A percentile compares a stretch with the other conserved stretches of the same genome.
Conservation (phyloP, 1,284 basidiomycete species). For the Microbotryum lychnidis-dioicae region DNA sequence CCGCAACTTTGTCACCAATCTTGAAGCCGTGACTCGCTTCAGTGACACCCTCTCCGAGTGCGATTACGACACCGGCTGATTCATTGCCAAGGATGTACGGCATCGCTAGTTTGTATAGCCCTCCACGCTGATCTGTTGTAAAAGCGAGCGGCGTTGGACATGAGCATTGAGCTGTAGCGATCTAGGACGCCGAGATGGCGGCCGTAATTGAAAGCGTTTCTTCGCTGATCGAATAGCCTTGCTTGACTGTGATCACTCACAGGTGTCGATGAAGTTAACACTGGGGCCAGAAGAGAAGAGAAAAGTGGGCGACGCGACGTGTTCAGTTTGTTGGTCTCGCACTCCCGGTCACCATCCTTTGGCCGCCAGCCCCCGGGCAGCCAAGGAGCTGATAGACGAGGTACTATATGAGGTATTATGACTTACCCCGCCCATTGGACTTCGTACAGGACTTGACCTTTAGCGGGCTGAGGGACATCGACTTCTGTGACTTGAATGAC, state of each 20-base stretch:
- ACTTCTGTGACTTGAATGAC: slow-evolving; percentile 60
- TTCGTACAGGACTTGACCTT: slow-evolving; percentile 70
- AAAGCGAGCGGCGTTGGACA: slow-evolving; percentile 35
- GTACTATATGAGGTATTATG: too few species aligned
- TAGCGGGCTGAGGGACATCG: slow-evolving; percentile 55
- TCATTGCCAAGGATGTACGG: slow-evolving; percentile 75
- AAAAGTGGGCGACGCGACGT: too few species aligned
- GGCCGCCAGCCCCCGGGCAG: too few species aligned
- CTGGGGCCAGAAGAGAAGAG: not conserved
- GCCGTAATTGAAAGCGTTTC: too few species aligned
- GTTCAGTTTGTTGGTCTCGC: not conserved
- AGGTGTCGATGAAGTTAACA: slow-evolving; percentile 61
- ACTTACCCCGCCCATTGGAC: slow-evolving; percentile 46
- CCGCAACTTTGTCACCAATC: slow-evolving; percentile 53
- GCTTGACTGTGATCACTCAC: slow-evolving; percentile 41
- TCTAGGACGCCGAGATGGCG: too few species aligned
- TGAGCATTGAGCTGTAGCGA: too few species aligned
- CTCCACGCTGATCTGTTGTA: slow-evolving; percentile 38
- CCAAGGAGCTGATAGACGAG: too few species aligned
- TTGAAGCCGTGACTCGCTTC: slow-evolving; percentile 41
- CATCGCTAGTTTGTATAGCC: slow-evolving; percentile 49
- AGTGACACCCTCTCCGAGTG: slow-evolving; percentile 50
- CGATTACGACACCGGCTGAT: slow-evolving; percentile 62
- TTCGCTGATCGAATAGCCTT: slow-evolving; percentile 33
- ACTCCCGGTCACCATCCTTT: too few species aligned